These are phyloP conservation scores for Ganoderma resinaceum DNA, from an alignment of 1,284 basidiomycete species.

Conservation along the genomic window DNA sequence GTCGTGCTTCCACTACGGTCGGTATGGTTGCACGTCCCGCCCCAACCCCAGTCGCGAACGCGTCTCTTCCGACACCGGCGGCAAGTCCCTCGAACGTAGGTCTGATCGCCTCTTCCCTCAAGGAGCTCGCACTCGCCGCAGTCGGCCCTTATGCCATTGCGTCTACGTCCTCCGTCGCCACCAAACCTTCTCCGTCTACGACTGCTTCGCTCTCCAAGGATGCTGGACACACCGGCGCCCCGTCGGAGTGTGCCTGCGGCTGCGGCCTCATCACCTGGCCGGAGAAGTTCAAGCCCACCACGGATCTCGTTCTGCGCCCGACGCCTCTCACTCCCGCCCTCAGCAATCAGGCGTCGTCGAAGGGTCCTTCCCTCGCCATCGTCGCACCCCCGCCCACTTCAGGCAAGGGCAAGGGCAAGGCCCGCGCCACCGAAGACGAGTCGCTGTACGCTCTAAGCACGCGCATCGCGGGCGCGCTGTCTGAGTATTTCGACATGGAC, in stretches of 20 bases:
- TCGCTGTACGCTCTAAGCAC: slow-evolving; percentile 49
- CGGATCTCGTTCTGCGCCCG: slow-evolving; percentile 50
- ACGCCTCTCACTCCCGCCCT: slow-evolving; percentile 38
- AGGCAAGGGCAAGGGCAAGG: slow-evolving; percentile 35
- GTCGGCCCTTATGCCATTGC: slow-evolving; percentile 53
- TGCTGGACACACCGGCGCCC: slow-evolving; percentile 22
- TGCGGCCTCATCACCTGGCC: slow-evolving; percentile 43
- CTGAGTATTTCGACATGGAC: slow-evolving; percentile 61
- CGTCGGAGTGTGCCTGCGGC: slow-evolving; percentile 40
- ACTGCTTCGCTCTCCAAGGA: slow-evolving; percentile 19
- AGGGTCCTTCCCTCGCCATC: slow-evolving; percentile 41
- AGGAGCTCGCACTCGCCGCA: slow-evolving; percentile 63
- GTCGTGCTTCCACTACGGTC: slow-evolving; percentile 22
- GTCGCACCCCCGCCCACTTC: slow-evolving; percentile 19
- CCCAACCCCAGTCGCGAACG: slow-evolving; percentile 27
- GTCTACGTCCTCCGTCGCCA: slow-evolving; percentile 36
- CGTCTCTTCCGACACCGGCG: slow-evolving; percentile 44
- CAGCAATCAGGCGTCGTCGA: slow-evolving; percentile 29
- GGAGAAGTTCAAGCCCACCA: slow-evolving; percentile 42
- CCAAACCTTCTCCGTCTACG: slow-evolving; percentile 29
- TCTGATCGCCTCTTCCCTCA: slow-evolving; percentile 52
- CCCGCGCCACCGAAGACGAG: slow-evolving; percentile 33
- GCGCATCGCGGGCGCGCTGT: slow-evolving; percentile 54
- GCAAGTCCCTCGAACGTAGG: slow-evolving; percentile 43
- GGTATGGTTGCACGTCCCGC: slow-evolving; percentile 23